Percentiles rank a stretch among this genome's conserved stretches.
phyloP scores from a whole-genome alignment of 208 protist species.

The Leishmania tropica region DNA sequence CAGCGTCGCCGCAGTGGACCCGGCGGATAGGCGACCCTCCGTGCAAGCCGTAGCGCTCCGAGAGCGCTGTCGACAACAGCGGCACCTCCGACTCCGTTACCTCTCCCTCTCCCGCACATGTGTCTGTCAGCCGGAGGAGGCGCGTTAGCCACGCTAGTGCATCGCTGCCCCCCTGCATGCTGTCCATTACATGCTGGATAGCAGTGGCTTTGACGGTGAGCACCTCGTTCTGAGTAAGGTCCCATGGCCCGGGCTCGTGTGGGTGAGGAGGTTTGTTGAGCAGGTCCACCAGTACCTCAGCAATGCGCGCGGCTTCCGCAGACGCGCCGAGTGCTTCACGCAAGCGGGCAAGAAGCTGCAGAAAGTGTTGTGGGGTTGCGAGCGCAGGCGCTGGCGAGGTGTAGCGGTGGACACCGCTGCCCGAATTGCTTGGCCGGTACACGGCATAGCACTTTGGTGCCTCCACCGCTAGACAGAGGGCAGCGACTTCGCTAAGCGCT shows the following conservation, averaged over 20 bases:
- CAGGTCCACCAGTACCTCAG: slow-evolving; percentile 47
- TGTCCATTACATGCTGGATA: slow-evolving; percentile 37
- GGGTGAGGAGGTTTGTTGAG: slow-evolving; percentile 64
- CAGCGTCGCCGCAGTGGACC: slow-evolving; percentile 2
- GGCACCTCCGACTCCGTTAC: background rate
- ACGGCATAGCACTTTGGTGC: slow-evolving; percentile 44
- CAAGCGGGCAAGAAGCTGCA: slow-evolving; percentile 23
- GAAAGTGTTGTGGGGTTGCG: slow-evolving; percentile 34
- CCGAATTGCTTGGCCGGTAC: slow-evolving; percentile 34
- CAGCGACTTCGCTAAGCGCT: slow-evolving; percentile 31
- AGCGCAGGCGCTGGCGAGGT: background rate
- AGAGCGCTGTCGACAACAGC: slow-evolving; percentile 8
- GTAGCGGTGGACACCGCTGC: background rate
- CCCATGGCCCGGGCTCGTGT: slow-evolving; percentile 46
- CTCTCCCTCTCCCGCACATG: background rate
- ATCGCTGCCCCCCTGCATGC: slow-evolving; percentile 8
- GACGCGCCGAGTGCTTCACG: slow-evolving; percentile 3
- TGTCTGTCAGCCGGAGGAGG: slow-evolving; percentile 23
- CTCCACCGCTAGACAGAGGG: slow-evolving; percentile 37
- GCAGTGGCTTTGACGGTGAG: slow-evolving; percentile 24
- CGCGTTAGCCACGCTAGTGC: slow-evolving; percentile 39
- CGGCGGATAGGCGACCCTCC: background rate
- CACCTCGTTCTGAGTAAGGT: slow-evolving; percentile 32
- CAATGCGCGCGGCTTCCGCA: slow-evolving; percentile 24
- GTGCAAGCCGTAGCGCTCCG: slow-evolving; percentile 14